Conservation (phyloP, 1,284 basidiomycete genomes). For the Moniliella sp. region DNA sequence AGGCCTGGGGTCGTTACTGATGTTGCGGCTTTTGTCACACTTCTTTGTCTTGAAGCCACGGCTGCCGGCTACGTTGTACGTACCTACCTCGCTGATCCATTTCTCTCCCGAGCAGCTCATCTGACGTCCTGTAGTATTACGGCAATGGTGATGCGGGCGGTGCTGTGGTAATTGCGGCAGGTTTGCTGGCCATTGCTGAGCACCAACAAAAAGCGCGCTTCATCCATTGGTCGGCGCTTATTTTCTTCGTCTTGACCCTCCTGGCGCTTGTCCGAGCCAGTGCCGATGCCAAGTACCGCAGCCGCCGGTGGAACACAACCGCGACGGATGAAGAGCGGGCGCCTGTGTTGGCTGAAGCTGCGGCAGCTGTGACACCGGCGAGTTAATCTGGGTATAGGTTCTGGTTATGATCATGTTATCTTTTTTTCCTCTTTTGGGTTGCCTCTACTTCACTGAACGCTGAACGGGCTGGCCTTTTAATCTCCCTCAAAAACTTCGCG, state of each 20-base stretch:
- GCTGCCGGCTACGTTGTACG: slow-evolving; percentile 52
- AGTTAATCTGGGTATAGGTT: too few species aligned
- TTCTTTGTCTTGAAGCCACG: slow-evolving; percentile 82
- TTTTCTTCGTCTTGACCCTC: slow-evolving; percentile 61
- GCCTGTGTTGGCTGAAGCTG: too few species aligned
- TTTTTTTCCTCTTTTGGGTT: too few species aligned
- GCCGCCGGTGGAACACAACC: too few species aligned
- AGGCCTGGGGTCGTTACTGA: slow-evolving; percentile 69
- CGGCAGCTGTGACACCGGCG: too few species aligned
- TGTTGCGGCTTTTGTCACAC: slow-evolving; percentile 69
- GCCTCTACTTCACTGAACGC: too few species aligned
- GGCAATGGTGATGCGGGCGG: slow-evolving; percentile 74
- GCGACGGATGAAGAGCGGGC: too few species aligned
- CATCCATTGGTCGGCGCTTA: slow-evolving; percentile 70
- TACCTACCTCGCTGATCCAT: slow-evolving; percentile 21
- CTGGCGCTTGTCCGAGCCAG: slow-evolving; percentile 60
- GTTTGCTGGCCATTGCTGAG: slow-evolving; percentile 38
- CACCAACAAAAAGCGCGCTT: slow-evolving; percentile 41
- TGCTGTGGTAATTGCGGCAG: slow-evolving; percentile 63
- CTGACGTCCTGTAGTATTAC: slow-evolving; percentile 39
- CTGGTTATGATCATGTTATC: too few species aligned
- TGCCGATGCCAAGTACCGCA: too few species aligned
- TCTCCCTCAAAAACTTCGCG: too few species aligned
- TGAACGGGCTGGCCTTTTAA: too few species aligned
- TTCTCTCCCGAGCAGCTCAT: not conserved